Base-by-base conservation (phyloP, 1,284 basidiomycete species). In the Trichosporon sp. region DNA sequence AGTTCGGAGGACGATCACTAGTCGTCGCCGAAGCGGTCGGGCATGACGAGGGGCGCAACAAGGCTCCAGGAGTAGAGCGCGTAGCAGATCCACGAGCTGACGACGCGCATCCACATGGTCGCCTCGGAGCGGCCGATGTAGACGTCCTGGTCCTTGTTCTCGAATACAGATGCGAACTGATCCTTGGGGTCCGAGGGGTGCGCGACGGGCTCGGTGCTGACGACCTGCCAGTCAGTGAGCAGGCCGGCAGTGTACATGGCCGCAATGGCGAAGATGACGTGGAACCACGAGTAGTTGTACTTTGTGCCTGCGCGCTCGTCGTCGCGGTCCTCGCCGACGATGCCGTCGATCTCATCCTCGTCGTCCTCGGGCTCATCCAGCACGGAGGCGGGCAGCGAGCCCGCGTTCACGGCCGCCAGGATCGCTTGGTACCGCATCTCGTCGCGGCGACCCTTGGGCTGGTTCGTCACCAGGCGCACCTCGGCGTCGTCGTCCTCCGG, bases 231-330 rank as follows among this genome's bases (percentile, higher is more conserved):
- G 84, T 99, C 96, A 1, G 97, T 99, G 73, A 99, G 85, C n/a
- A 99, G 87, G 89, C 98, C 97, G 0, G 93, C 95, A 48, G 98
- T 94, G 84, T 99, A 99, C 95, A 98, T 98, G 16, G 94, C 88
- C 19, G 91, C 97, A 76, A 98, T 92, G 65, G 92, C 91, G 82
- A 99, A 99, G 80, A 99, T 98, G 81, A 97, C 86, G 83, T 99
- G 96, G 90, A 99, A 99, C 92, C 95, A 98, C 16, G 94, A 90
- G 82, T 99, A 98, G 79, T 97, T 97, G 86, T 99, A 99, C 75
- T 94, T 91, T n/a, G 94, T 97, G n/a, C 94, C 96, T 63, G 91
- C 89, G 38, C 92, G 89, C 85, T 99, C 96, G 78, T 99, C 97
- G 81, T 99, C 96, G 68, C 90, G 86, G 46, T 90, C 88, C 73